phyloP scores from a whole-genome alignment of 202 grass and related monocot genomes.

The Panicum virgatum region DNA sequence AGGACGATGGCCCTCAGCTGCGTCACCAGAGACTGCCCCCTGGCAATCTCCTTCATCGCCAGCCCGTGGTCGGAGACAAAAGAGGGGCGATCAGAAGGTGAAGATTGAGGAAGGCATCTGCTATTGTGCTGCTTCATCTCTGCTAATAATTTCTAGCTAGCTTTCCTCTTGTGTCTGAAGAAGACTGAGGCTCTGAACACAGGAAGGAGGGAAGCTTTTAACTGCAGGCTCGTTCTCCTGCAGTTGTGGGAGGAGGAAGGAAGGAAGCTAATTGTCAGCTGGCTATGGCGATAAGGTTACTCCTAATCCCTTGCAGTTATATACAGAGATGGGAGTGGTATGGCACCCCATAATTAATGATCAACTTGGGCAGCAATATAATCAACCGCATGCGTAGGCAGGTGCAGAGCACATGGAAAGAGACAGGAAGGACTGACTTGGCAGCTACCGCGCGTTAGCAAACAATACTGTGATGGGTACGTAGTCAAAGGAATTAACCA shows the following conservation, averaged over 20 bases:
- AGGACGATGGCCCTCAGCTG: conserved; percentile 50
- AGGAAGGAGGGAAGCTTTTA: neutral
- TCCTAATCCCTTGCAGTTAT: neutral
- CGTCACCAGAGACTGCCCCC: conserved; percentile 39
- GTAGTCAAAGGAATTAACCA: neutral
- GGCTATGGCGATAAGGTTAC: neutral
- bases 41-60: conserved; percentile 38
- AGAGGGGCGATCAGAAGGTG: neutral
- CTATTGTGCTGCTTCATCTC: conserved; percentile 17
- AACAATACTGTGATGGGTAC: neutral
- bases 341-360: neutral
- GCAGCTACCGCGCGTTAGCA: neutral
- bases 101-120: neutral
- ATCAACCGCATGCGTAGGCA: neutral
- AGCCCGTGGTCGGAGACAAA: neutral
- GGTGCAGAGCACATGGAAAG: neutral
- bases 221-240: neutral
- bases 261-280: neutral
- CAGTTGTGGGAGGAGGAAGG: neutral
- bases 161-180: neutral
- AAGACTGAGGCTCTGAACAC: neutral
- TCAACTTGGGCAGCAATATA: conserved; percentile 1
- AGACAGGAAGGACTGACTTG: neutral
- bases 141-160: neutral
- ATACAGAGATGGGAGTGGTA: neutral